A percentile compares a stretch with the other conserved stretches of the same genome.
phyloP scores from a whole-genome alignment of 1,284 basidiomycete genomes.

The Amanita bisporigera region DNA sequence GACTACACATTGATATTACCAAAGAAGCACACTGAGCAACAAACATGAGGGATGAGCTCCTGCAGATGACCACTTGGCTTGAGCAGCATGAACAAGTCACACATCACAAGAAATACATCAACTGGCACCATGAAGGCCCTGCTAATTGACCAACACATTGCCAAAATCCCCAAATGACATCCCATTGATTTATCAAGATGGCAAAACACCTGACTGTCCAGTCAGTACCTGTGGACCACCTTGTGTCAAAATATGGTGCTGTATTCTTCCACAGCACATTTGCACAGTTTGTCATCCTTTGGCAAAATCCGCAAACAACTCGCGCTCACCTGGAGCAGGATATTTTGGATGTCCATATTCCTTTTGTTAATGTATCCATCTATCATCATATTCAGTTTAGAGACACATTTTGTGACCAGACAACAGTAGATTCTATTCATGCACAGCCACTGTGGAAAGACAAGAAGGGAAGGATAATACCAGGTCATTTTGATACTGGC shows the following conservation, averaged over 20 bases:
- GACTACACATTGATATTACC: not conserved
- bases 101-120: not conserved
- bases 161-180: too few species aligned
- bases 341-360: constrained; percentile 19
- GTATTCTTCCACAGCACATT: not conserved
- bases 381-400: constrained; percentile 35
- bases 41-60: not conserved
- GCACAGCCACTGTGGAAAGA: not conserved
- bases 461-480: not conserved
- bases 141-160: not conserved
- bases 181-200: not conserved
- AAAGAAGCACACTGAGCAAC: not conserved
- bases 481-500: not conserved
- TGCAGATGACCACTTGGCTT: not conserved
- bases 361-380: constrained; percentile 25
- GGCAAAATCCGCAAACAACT: constrained; percentile 20
- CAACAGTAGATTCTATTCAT: not conserved
- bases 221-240: not conserved
- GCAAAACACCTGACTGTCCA: not conserved
- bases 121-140: not conserved
- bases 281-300: constrained; percentile 20
- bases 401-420: not conserved
- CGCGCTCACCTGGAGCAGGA: constrained; percentile 17
- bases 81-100: not conserved
- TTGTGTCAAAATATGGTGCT: not conserved